phyloP scores from a whole-genome alignment of 2,329 filamentous ascomycete genomes.

The Alternaria novae-zelandiae region DNA sequence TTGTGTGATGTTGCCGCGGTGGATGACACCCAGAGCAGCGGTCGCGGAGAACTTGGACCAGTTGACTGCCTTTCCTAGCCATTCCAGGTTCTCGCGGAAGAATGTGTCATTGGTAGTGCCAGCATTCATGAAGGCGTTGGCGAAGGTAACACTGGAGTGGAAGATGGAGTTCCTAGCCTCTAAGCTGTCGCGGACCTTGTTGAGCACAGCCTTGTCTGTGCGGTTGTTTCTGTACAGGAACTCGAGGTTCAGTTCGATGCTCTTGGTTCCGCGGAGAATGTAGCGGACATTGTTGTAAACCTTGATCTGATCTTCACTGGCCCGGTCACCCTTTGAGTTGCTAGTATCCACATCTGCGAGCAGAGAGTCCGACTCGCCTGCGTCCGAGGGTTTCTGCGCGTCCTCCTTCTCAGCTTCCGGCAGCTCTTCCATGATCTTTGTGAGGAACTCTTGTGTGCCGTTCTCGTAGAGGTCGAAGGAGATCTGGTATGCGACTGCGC shows the following conservation, averaged over 20 bases:
- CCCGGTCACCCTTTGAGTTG: slow-evolving; percentile 54
- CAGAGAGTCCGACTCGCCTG: slow-evolving; percentile 65
- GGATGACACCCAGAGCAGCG: slow-evolving; percentile 93
- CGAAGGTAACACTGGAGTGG: slow-evolving; percentile 95
- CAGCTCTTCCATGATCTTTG: slow-evolving; percentile 83
- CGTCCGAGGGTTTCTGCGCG: slow-evolving; percentile 52
- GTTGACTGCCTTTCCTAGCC: slow-evolving; percentile 97
- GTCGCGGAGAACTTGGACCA: slow-evolving; percentile 99
- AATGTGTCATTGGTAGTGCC: slow-evolving; percentile 98
- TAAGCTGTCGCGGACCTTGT: slow-evolving; percentile 94
- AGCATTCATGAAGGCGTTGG: slow-evolving; percentile 99
- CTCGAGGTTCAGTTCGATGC: slow-evolving; percentile 92
- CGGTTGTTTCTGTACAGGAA: slow-evolving; percentile 96
- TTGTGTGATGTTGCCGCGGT: slow-evolving; percentile 92
- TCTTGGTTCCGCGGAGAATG: slow-evolving; percentile 86
- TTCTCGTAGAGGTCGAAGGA: slow-evolving; percentile 99
- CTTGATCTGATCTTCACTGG: slow-evolving; percentile 59
- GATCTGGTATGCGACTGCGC: slow-evolving; percentile 92
- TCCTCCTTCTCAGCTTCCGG: slow-evolving; percentile 61
- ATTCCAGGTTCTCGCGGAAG: slow-evolving; percentile 96
- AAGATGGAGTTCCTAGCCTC: slow-evolving; percentile 98
- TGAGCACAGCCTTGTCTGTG: slow-evolving; percentile 88
- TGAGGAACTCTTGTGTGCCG: slow-evolving; percentile 94
- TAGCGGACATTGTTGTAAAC: slow-evolving; percentile 64
- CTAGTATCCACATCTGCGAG: slow-evolving; percentile 62